Conservation (phyloP, 2,329 filamentous ascomycete genomes). For the Aspergillus sp. region DNA sequence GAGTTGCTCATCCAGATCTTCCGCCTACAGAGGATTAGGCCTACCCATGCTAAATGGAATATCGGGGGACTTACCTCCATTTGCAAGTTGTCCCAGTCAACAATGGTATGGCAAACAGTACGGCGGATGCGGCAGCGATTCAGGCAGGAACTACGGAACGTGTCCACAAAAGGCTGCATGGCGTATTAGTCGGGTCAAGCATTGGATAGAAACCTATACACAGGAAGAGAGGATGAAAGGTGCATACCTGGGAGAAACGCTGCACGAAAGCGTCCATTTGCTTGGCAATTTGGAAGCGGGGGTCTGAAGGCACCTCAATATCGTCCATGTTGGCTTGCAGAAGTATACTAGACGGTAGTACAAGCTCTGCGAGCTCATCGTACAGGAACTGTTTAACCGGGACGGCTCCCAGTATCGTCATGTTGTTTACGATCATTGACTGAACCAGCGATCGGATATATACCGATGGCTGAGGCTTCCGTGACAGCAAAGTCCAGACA, state of each 20-base stretch:
- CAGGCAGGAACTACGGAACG: constrained; percentile 81
- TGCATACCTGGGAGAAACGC: constrained; percentile 51
- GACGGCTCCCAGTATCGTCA: constrained; percentile 67
- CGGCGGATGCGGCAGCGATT: constrained; percentile 88
- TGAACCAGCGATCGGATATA: constrained; percentile 82
- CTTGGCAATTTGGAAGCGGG: constrained; percentile 70
- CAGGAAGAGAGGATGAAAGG: not conserved
- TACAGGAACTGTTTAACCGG: constrained; percentile 75
- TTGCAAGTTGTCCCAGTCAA: constrained; percentile 83
- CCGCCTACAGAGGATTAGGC: constrained; percentile 45
- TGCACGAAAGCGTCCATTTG: constrained; percentile 71
- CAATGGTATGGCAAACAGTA: constrained; percentile 79
- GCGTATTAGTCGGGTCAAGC: constrained; percentile 15
- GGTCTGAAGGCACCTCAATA: constrained; percentile 72
- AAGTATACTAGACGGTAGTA: constrained; percentile 70
- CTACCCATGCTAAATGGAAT: not conserved
- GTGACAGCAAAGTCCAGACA: constrained; percentile 71
- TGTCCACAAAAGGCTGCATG: constrained; percentile 73
- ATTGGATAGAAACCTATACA: not conserved
- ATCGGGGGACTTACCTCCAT: constrained; percentile 58
- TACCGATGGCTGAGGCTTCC: constrained; percentile 78
- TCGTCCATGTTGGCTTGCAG: constrained; percentile 74
- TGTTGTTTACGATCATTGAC: constrained; percentile 71
- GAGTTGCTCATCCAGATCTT: constrained; percentile 71
- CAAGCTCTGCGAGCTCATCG: constrained; percentile 75